phyloP scores from a whole-genome alignment of 371 early-diverging fungal species.

The Mortierella sp. region DNA sequence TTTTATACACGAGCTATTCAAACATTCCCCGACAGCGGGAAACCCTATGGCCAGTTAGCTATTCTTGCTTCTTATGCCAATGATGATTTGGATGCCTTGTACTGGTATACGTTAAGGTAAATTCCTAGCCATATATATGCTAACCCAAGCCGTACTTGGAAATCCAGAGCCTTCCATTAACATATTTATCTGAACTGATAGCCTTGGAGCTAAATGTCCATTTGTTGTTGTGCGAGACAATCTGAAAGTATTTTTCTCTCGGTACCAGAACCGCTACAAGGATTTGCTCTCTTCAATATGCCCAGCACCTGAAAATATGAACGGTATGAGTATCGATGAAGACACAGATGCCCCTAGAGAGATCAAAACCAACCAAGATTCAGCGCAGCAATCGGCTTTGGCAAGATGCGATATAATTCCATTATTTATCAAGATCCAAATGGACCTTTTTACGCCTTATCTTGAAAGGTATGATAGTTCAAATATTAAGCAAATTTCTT shows the following conservation, averaged over 20 bases:
- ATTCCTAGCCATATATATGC: neutral
- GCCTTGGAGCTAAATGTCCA: conserved; percentile 56
- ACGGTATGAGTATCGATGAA: conserved; percentile 18
- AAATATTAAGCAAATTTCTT: neutral
- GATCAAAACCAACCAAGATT: neutral
- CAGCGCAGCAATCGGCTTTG: conserved; percentile 21
- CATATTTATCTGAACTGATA: neutral
- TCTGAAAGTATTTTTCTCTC: conserved; percentile 57
- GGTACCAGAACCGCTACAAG: conserved; percentile 53
- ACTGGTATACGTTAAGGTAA: conserved; percentile 62
- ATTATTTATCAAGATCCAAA: conserved; percentile 49
- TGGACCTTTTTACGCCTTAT: conserved; percentile 48
- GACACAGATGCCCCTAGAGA: conserved; percentile 13
- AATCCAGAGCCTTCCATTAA: neutral
- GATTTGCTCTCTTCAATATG: conserved; percentile 31
- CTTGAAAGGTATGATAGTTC: conserved; percentile 54
- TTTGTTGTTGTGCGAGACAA: conserved; percentile 54
- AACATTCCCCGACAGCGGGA: conserved; percentile 50
- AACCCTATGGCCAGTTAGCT: conserved; percentile 62
- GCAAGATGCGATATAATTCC: conserved; percentile 27
- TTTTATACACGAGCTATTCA: conserved; percentile 41
- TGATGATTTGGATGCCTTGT: conserved; percentile 59
- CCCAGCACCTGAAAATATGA: conserved; percentile 3
- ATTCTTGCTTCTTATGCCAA: conserved; percentile 56
- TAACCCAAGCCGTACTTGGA: neutral